These are phyloP conservation scores for Truncatella angustata DNA, from an alignment of 2,329 filamentous ascomycete species.

Conservation along the genomic window DNA sequence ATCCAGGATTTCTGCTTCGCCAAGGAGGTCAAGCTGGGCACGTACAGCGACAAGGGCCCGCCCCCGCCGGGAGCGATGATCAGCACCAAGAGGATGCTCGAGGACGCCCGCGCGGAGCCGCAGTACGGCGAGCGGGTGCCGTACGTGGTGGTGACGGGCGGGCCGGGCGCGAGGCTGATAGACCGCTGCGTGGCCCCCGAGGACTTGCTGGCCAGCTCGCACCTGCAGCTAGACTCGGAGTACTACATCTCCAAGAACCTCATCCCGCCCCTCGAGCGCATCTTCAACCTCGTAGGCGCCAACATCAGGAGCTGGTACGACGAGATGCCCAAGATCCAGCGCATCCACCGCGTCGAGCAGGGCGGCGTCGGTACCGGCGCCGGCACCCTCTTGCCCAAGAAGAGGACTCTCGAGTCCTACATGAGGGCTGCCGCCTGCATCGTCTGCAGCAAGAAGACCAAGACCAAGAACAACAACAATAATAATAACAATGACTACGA, in stretches of 20 bases:
- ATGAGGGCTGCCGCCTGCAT: conserved; percentile 79
- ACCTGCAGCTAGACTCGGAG: conserved; percentile 82
- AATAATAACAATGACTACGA: too few relatives aligned
- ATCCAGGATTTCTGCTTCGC: conserved; percentile 97
- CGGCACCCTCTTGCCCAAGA: conserved; percentile 55
- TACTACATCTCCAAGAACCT: conserved; percentile 98
- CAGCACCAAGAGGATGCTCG: conserved; percentile 80
- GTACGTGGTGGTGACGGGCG: conserved; percentile 88
- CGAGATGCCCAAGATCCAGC: conserved; percentile 90
- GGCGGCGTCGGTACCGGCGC: too few relatives aligned
- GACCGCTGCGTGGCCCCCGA: conserved; percentile 91
- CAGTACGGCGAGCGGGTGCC: conserved; percentile 95
- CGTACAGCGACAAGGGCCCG: conserved; percentile 77
- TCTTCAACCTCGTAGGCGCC: conserved; percentile 93
- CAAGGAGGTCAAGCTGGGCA: conserved; percentile 84
- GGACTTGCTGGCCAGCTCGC: conserved; percentile 71
- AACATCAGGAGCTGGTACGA: conserved; percentile 92
- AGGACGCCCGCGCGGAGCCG: conserved; percentile 82
- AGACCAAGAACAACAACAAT: too few relatives aligned
- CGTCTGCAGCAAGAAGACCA: conserved; percentile 64
- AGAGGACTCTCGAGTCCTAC: conserved; percentile 93
- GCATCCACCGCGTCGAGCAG: conserved; percentile 62
- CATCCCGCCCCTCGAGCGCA: conserved; percentile 90
- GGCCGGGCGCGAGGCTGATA: conserved; percentile 78
- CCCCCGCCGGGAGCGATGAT: conserved; percentile 87